Percentiles rank a stretch among this genome's conserved stretches.
Evolutionary conservation across 2,329 filamentous ascomycete genomes (phyloP).

Genomic region (Calonectria pseudoturangicola): DNA sequence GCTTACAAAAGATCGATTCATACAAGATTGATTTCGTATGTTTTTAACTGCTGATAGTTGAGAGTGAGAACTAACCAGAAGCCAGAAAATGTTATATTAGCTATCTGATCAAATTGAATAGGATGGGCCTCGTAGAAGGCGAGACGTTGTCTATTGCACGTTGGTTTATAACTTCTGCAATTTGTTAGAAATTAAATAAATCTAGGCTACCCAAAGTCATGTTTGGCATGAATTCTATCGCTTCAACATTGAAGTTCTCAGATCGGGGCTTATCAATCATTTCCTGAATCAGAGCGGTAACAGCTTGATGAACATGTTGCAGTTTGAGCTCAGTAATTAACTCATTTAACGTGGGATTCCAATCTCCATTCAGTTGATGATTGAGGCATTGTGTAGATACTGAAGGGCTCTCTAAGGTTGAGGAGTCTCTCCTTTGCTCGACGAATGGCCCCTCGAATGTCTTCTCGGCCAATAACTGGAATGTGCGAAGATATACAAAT

Average conservation of each 20-base stretch:
- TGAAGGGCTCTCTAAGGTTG: neutral
- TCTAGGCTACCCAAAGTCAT: neutral
- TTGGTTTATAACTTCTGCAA: too few relatives aligned
- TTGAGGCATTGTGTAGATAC: neutral
- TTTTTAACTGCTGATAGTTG: neutral
- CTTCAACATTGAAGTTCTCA: neutral
- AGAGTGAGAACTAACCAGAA: neutral
- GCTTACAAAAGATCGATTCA: neutral
- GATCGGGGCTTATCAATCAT: neutral
- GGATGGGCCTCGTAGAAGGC: too few relatives aligned
- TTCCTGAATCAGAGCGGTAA: neutral
- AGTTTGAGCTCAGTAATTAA: neutral
- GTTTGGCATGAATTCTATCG: neutral
- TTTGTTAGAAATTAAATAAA: neutral
- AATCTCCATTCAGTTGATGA: neutral
- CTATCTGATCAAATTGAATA: too few relatives aligned
- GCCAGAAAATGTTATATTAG: neutral
- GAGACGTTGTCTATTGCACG: too few relatives aligned
- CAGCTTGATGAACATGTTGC: neutral
- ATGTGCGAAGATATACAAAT: neutral
- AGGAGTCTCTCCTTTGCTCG: neutral
- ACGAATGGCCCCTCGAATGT: neutral
- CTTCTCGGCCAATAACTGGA: neutral
- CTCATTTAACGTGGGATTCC: neutral
- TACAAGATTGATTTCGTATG: neutral